Evolutionary conservation across 805 yeast species (phyloP), one percentile per base, ranked within the genome.

Genomic region (Saccharomycopsis fibuligera): DNA sequence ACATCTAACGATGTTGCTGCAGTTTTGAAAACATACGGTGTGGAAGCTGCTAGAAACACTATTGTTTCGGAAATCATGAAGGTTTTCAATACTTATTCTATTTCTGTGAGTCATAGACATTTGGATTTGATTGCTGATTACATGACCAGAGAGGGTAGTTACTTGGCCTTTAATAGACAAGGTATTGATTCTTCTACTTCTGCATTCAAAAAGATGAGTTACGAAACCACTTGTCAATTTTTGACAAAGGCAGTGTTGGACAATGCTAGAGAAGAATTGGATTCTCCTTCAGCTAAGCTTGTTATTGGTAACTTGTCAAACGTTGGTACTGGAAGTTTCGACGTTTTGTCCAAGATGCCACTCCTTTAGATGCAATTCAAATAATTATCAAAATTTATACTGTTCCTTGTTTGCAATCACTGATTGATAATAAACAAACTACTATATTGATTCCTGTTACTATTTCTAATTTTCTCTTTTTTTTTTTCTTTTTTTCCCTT

Each of bases 131-230:
- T 93, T 66, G 99, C 95, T 56, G 99, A 93, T 68, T 86, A 87
- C 88, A 93, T 93, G 99, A 93, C 99, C 4, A 81, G 99, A 68
- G 98, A 93, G 68, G 99, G 99, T 62, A 79, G 95, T 2, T 93
- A 90, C 64, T 70, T 91, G 63, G 96, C 99, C 23, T 93, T 93
- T 75, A 90, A 88, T 68, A 86, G 99, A 75, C 96, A 88, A 70
- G 99, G 99, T 67, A 90, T 95, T 64, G 98, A 93, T 66, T 78
- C 96, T 1, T 79, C 93, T 12, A 89, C 97, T 1, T 90, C 98
- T 5, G 86, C 98, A 16, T 87, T 93, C 73, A 84, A 88, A 90
- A 93, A 93, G 74, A 93, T 93, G 99, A 88, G 96, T 49, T 93
- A 89, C 68, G 99, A 93, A 71, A 93, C 99, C 40, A 93, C 99